Percentiles rank a stretch among this genome's conserved stretches.
phyloP scores from a whole-genome alignment of 2,329 filamentous ascomycete genomes.

The Claviceps pusilla region DNA sequence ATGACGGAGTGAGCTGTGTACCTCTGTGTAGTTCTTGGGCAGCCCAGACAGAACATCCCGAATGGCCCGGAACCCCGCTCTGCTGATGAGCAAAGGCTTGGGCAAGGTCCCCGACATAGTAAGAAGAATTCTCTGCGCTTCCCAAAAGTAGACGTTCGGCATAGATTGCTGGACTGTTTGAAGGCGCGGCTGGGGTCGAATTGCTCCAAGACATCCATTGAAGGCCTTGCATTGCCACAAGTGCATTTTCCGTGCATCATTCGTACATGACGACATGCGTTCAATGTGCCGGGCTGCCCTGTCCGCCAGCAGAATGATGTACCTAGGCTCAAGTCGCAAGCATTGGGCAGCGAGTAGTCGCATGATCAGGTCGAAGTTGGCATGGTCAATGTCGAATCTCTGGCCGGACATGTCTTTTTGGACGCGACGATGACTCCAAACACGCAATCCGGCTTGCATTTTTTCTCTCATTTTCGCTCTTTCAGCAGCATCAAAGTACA shows the following conservation, averaged over 20 bases:
- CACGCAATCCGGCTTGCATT: background rate
- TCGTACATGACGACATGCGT: slow-evolving; percentile 6
- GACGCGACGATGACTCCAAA: slow-evolving; percentile 2
- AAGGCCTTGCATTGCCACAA: slow-evolving; percentile 17
- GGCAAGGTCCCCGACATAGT: slow-evolving; percentile 33
- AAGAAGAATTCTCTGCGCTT: slow-evolving; percentile 39
- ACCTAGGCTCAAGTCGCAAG: slow-evolving; percentile 18
- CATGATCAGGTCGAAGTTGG: slow-evolving; percentile 13
- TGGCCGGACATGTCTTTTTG: background rate
- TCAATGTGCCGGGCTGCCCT: slow-evolving; percentile 15
- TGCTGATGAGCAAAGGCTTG: slow-evolving; percentile 35
- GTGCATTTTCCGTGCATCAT: slow-evolving; percentile 10
- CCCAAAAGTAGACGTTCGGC: slow-evolving; percentile 30
- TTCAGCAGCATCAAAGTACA: slow-evolving; percentile 4
- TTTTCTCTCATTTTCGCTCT: background rate
- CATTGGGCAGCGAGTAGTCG: slow-evolving; percentile 17
- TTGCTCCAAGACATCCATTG: slow-evolving; percentile 14
- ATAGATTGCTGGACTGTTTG: slow-evolving; percentile 11
- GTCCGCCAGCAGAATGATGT: slow-evolving; percentile 17
- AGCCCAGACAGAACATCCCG: slow-evolving; percentile 37
- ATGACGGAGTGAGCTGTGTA: slow-evolving; percentile 31
- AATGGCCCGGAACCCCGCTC: slow-evolving; percentile 38
- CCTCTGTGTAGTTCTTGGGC: slow-evolving; percentile 37
- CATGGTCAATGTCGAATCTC: slow-evolving; percentile 5
- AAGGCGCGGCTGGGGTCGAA: slow-evolving; percentile 14